Base-by-base conservation (phyloP, 2,329 filamentous ascomycete species). In the Fusarium chuoi region DNA sequence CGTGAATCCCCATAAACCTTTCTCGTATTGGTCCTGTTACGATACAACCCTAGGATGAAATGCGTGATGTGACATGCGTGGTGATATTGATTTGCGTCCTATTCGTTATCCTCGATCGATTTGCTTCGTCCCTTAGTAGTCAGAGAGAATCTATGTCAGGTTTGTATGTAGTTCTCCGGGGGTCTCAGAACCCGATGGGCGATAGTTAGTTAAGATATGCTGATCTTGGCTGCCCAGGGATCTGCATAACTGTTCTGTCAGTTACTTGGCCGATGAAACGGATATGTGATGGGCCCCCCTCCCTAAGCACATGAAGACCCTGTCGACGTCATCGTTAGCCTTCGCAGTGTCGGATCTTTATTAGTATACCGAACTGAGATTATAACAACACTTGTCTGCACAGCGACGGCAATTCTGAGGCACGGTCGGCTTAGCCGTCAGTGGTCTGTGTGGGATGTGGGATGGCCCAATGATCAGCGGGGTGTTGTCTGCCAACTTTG, bases 351-450 rank as follows among this genome's bases (percentile, higher is more conserved):
- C 58, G 60, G 66, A 48, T 62, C 62, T 62, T 69, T 59, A 48
- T 65, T 56, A 62, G 39, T 55, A 61, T 65, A 55, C 42, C 46
- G 55, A 65, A 64, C 45, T 56, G 22, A 42, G 35, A 46, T 24
- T 66, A 48, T 61, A 71, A 70, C 59, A 62, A 44, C 11, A 55
- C 48, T 36, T 48, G 17, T 35, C 38, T 49, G 24, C 18, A 56
- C 41, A 38, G 49, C 48, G 41, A 74, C 59, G 62, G 68, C 62
- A 77, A 52, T 71, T 56, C 51, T 65, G 64, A 74, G 74, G 68
- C 70, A 78, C 62, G 74, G 74, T 66, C 75, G 75, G 75, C 68
- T 56, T 70, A 57, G 72, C 75, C 75, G 75, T 73, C 62, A 64
- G 62, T 77, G 71, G 68, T 54, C 57, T 61, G 58, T 56, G 62